Base-by-base conservation (phyloP, 371 early-diverging fungal species). In the Basidiobolus meristosporus region DNA sequence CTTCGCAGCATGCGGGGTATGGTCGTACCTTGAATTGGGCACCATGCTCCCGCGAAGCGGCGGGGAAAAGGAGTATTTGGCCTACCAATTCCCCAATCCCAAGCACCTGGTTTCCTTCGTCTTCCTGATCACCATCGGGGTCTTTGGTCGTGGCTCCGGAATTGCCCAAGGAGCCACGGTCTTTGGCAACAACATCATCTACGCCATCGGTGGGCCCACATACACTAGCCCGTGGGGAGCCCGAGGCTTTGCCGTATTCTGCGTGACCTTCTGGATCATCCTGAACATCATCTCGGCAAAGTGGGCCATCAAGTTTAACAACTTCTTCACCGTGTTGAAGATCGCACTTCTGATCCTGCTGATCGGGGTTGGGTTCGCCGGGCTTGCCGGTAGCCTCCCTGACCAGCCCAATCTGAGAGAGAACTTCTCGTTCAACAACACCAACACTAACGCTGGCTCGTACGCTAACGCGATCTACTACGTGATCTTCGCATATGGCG, bases 401-500 rank as follows among this genome's bases (percentile, higher is more conserved):
- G 35, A 36, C 11, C 35, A 18, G 19, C 32, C 16, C 40, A 48
- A 21, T 28, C 45, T n/a, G n/a, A n/a, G n/a, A n/a, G n/a, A n/a
- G n/a, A n/a, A n/a, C n/a, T n/a, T n/a, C n/a, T 62, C 63, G 7
- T 85, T 88, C 43, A 47, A 50, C 0, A 76, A 77, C 15, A 56
- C 72, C 60, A 30, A 50, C 45, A 14, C 52, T 46, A 35, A 77
- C 44, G 44, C 62, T 71, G 21, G 81, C 82, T 2, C 68, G 77
- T 23, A 79, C 78, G 51, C 73, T 88, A 3, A 39, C 79, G 34
- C 90, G 87, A 10, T 83, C 16, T 81, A 79, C 54, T 71, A 73
- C 10, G 76, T 75, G 20, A 60, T 92, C n/a, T 92, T 89, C 85
- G 87, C 90, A 0, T 90, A 85, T 50, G 89, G 86, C 48, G 91